Evolutionary conservation across 2,329 filamentous ascomycete species (phyloP).

Genomic region (Raffaelea ambrosiae): DNA sequence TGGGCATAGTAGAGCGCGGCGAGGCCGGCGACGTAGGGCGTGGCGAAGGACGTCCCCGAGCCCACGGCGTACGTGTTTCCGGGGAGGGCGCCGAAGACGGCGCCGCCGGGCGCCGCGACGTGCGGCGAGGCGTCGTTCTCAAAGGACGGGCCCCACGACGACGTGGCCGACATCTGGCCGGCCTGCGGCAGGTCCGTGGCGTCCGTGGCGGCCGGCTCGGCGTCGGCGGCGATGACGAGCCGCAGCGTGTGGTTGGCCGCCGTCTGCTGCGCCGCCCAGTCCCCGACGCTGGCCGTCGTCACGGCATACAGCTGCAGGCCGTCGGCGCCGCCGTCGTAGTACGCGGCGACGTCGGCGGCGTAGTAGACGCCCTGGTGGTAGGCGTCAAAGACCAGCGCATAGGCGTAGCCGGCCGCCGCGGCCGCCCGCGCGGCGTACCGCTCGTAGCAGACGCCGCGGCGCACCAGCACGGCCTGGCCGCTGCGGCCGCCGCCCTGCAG

Average conservation of each 20-base stretch:
- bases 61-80: conserved; percentile 11
- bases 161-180: not conserved
- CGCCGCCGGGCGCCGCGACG: not conserved
- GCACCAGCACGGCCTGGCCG: not conserved
- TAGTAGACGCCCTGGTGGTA: not conserved
- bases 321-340: not conserved
- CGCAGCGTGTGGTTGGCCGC: not conserved
- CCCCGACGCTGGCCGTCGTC: not conserved
- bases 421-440: not conserved
- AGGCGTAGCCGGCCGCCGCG: not conserved
- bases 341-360: not conserved
- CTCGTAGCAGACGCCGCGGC: not conserved
- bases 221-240: not conserved
- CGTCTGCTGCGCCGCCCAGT: not conserved
- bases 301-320: not conserved
- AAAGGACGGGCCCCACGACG: not conserved
- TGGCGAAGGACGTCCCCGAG: conserved; percentile 14
- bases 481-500: not conserved
- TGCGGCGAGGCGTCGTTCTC: not conserved
- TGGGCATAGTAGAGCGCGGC: conserved; percentile 14
- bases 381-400: not conserved
- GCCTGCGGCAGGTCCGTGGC: not conserved
- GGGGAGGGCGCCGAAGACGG: conserved; percentile 13
- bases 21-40: conserved; percentile 15
- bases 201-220: not conserved